phyloP scores from a whole-genome alignment of 116 monocot genomes.

The Trichopus zeylanicus region DNA sequence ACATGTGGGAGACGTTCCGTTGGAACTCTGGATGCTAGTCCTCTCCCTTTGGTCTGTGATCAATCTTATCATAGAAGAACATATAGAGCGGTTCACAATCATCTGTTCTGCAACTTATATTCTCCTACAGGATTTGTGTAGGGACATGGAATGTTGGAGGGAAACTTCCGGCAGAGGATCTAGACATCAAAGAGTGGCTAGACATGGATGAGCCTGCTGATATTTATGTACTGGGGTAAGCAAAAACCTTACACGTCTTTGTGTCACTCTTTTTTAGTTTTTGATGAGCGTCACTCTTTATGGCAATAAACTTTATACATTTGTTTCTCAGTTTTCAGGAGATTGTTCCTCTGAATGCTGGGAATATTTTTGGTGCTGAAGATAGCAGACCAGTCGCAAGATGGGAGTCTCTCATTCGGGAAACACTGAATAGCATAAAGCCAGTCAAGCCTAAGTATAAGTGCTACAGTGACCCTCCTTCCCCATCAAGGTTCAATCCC shows the following conservation, averaged over 20 bases:
- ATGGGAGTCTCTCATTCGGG: constrained; percentile 83
- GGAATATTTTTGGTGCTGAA: constrained; percentile 83
- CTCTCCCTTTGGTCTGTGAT: too few species aligned
- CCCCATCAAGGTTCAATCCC: constrained; percentile 78
- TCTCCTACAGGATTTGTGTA: constrained; percentile 23
- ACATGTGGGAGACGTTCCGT: too few species aligned
- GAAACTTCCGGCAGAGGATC: constrained; percentile 23
- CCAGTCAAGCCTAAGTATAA: constrained; percentile 46
- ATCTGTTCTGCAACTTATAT: constrained; percentile 8
- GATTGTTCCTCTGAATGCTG: constrained; percentile 87
- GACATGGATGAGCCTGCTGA: constrained; percentile 38
- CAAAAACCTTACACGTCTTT: not conserved
- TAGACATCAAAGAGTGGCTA: constrained; percentile 36
- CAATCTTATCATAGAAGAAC: not conserved
- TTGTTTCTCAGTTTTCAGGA: constrained; percentile 74
- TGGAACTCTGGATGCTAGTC: too few species aligned
- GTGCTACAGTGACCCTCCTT: constrained; percentile 75
- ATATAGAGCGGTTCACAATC: not conserved
- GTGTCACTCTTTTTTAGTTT: not conserved
- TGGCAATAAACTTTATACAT: not conserved
- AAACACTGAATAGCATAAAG: constrained; percentile 48
- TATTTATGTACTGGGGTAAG: constrained; percentile 47
- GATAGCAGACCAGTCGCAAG: constrained; percentile 57
- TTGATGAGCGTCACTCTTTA: not conserved
- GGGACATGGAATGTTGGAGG: constrained; percentile 54